Percentiles rank a stretch among this genome's conserved stretches.
phyloP scores from a whole-genome alignment of 2,329 filamentous ascomycete genomes.

The Fusarium torreyae region DNA sequence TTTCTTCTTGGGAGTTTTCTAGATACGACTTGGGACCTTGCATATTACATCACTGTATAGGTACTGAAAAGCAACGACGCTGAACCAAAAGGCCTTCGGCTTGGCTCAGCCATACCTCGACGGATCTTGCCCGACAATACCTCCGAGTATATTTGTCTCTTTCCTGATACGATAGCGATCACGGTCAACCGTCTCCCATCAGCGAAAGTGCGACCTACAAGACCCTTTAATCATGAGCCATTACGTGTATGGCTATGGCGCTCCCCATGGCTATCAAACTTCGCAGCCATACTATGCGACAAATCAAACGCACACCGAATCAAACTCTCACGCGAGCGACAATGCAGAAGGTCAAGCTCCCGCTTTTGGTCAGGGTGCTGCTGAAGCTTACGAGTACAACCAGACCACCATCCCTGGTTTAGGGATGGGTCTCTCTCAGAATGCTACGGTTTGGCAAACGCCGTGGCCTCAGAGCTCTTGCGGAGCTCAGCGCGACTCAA shows the following conservation, averaged over 20 bases:
- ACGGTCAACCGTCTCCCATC: background rate
- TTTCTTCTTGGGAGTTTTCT: background rate
- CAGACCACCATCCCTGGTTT: conserved; percentile 55
- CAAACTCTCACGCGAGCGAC: conserved; percentile 26
- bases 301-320: conserved; percentile 27
- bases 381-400: conserved; percentile 47
- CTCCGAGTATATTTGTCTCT: background rate
- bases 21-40: background rate
- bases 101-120: background rate
- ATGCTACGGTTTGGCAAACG: conserved; percentile 34
- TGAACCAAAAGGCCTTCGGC: background rate
- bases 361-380: conserved; percentile 20
- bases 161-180: background rate
- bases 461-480: conserved; percentile 22
- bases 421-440: conserved; percentile 49
- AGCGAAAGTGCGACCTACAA: background rate
- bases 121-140: background rate
- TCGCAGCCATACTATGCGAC: conserved; percentile 43
- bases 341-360: conserved; percentile 10
- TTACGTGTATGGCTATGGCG: conserved; percentile 49
- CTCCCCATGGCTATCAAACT: conserved; percentile 43
- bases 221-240: conserved; percentile 49
- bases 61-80: background rate
- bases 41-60: background rate
- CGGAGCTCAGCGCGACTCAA: conserved; percentile 8